Evolutionary conservation across 768 basidiomycete species (phyloP), one percentile per base, ranked within the genome.

Genomic region (Suillus subluteus): DNA sequence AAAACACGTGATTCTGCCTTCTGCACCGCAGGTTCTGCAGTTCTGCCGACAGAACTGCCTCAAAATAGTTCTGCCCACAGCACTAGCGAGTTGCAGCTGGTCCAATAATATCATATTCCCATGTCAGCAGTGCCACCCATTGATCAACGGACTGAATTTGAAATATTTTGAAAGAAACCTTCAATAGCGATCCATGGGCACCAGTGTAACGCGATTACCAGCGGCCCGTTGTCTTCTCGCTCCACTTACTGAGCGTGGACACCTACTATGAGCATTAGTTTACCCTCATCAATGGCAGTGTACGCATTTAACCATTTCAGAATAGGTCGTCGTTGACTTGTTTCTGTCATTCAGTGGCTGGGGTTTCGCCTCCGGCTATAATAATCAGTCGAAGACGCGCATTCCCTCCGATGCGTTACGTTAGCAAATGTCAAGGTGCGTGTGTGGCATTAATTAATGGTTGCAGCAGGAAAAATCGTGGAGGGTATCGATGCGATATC

Each of bases 361-460:
- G 23, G 23, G 7, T 15, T 58, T 38, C 7, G 37, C 16, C 38
- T 59, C 16, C 16, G 26, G 41, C 41, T 13, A 26, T 30, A 30
- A 7, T 18, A 30, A 43, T 32, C 41, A 21, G 12, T 59, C 40
- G 40, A 64, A 64, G 52, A 30, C 15, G 54, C 40, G 15, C 21
- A 23, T 26, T 63, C 56, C 58, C 38, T 62, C 63, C 38, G 9
- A 43, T 64, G 62, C 30, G 13, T 15, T n/a, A 64, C 32, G 38
- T 32, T 62, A 64, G 63, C 26, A 58, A 64, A 43, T 58, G 52
- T 32, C 63, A 64, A 30, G 26, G 63, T 41, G 63, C 38, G 55
- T 64, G 63, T 64, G 38, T 43, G 58, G 52, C 52, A 41, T 32
- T 64, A 61, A 64, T 64, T 64, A 64, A 62, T 61, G 37, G 58